A percentile compares a stretch with the other conserved stretches of the same genome.
phyloP scores from a whole-genome alignment of 257 asterid species.

The Gentiana dahurica region DNA sequence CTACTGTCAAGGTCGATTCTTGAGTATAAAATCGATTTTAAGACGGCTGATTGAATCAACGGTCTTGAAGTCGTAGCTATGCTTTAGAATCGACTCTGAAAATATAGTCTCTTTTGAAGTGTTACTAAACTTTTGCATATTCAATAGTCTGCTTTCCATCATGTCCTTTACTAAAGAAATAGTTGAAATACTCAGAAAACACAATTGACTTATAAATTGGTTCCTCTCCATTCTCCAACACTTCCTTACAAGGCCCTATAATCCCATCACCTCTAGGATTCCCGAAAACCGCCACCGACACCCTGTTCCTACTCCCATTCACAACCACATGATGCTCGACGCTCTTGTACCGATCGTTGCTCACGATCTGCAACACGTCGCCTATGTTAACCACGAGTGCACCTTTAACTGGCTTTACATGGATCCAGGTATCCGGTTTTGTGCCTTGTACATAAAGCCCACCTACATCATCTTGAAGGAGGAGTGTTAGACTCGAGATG shows the following conservation, averaged over 20 bases:
- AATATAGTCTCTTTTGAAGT: no score
- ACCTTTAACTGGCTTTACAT: conserved; percentile 32
- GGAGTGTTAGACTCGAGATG: conserved; percentile 35
- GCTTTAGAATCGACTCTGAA: no score
- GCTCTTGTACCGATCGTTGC: conserved; percentile 47
- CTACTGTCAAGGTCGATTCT: no score
- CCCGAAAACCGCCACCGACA: conserved; percentile 39
- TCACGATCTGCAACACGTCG: conserved; percentile 38
- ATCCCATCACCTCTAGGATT: conserved; percentile 28
- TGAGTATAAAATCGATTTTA: no score
- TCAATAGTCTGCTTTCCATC: conserved; percentile 42
- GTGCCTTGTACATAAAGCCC: conserved; percentile 37
- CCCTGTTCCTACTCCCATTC: conserved; percentile 23
- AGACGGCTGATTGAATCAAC: no score
- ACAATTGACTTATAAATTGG: conserved; percentile 27
- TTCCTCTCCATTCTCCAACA: conserved; percentile 29
- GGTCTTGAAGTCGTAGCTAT: no score
- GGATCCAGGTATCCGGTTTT: conserved; percentile 30
- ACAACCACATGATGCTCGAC: conserved; percentile 44
- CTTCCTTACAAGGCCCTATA: conserved; percentile 35
- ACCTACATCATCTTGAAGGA: conserved; percentile 50
- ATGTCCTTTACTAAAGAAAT: conserved; percentile 45
- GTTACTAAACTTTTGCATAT: conserved; percentile 18
- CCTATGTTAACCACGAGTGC: conserved; percentile 40
- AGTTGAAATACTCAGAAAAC: conserved; percentile 36